Conservation (phyloP, 768 basidiomycete species). For the Coprinopsis marcescibilis region DNA sequence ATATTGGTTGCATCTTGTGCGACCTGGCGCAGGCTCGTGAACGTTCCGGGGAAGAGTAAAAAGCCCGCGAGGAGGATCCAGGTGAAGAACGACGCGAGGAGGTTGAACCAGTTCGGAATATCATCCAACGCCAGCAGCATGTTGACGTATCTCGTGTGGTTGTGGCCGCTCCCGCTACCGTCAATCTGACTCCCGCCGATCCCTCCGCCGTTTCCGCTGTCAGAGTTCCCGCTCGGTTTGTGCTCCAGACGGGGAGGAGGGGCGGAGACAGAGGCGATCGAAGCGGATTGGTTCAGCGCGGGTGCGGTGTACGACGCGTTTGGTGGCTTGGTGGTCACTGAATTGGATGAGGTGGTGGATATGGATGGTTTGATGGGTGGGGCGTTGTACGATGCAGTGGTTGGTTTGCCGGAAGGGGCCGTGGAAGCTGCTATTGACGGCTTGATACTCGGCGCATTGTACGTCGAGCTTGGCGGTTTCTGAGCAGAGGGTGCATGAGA, state of each 20-base stretch:
- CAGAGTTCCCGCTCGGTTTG: neutral
- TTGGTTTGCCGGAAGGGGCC: neutral
- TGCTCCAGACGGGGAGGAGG: neutral
- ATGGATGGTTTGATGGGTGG: neutral
- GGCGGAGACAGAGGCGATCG: neutral
- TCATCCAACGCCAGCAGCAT: constrained; percentile 59
- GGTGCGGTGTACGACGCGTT: neutral
- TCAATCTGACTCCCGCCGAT: neutral
- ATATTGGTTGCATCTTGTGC: constrained; percentile 20
- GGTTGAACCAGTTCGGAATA: constrained; percentile 44
- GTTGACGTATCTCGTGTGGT: constrained; percentile 47
- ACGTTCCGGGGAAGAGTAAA: constrained; percentile 57
- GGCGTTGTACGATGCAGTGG: too few species aligned
- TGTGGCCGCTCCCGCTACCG: neutral
- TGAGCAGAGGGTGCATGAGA: too few species aligned
- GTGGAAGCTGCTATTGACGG: neutral
- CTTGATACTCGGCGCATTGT: neutral
- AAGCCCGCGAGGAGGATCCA: constrained; percentile 63
- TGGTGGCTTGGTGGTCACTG: neutral
- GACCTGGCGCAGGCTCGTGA: constrained; percentile 39
- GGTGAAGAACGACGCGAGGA: constrained; percentile 52
- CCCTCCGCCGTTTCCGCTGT: too few species aligned
- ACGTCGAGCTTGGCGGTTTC: too few species aligned
- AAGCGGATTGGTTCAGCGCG: neutral
- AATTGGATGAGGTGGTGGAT: neutral